Conservation (phyloP, 192 early-diverging fungal species). For the Coemansia sp. region DNA sequence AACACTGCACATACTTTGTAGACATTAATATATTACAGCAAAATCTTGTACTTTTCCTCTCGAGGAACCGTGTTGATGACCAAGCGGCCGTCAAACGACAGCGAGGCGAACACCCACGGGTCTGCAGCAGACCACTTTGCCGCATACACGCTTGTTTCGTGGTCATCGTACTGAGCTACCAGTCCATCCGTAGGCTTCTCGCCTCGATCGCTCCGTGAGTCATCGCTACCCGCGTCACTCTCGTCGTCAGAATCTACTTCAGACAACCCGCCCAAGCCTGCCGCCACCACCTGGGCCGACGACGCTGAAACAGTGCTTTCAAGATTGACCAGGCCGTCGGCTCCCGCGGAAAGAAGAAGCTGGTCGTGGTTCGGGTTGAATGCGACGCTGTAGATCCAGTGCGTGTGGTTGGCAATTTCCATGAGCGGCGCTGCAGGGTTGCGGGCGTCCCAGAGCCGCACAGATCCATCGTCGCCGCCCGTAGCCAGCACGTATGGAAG, state of each 20-base stretch:
- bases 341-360: conserved; percentile 78
- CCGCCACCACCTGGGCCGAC: conserved; percentile 59
- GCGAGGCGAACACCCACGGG: conserved; percentile 92
- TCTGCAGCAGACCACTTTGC: conserved; percentile 87
- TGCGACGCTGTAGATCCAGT: conserved; percentile 84
- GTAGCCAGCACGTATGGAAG: conserved; percentile 80
- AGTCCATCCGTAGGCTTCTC: conserved; percentile 72
- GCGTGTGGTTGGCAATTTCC: conserved; percentile 75
- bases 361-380: conserved; percentile 95
- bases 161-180: conserved; percentile 85
- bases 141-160: conserved; percentile 92
- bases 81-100: conserved; percentile 92
- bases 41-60: conserved; percentile 83
- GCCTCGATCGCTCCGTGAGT: not conserved
- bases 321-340: conserved; percentile 85
- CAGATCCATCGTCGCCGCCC: conserved; percentile 80
- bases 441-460: conserved; percentile 89
- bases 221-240: conserved; percentile 16
- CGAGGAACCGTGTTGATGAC: conserved; percentile 88
- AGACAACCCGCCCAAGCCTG: conserved; percentile 10
- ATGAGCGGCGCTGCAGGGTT: conserved; percentile 59
- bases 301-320: conserved; percentile 84
- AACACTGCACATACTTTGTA: no score
- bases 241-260: conserved; percentile 1
- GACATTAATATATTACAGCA: conserved; percentile 36